These are phyloP conservation scores for Amylocarpus encephaloides DNA, from an alignment of 2,329 filamentous ascomycete species.

Conservation along the genomic window DNA sequence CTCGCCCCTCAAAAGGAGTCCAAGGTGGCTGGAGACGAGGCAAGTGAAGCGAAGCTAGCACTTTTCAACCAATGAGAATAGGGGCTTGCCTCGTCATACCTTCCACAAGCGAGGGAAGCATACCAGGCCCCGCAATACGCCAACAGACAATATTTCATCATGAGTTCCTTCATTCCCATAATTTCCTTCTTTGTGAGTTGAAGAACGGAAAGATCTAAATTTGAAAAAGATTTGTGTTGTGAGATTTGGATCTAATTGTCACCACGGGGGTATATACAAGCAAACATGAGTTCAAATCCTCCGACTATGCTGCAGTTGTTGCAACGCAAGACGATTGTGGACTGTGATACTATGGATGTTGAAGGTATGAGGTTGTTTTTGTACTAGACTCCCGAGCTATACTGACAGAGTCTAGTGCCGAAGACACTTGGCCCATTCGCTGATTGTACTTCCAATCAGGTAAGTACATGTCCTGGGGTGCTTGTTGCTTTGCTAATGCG, in stretches of 20 bases:
- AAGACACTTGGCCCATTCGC: constrained; percentile 41
- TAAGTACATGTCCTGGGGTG: constrained; percentile 19
- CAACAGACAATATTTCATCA: no score
- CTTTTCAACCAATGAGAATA: no score
- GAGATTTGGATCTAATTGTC: neutral
- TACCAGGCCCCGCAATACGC: no score
- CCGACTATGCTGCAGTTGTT: constrained; percentile 38
- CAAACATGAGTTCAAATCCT: neutral
- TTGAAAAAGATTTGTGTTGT: neutral
- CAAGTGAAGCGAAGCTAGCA: no score
- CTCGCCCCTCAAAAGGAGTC: no score
- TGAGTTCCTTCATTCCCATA: no score
- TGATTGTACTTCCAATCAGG: constrained; percentile 51
- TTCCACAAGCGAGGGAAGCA: no score
- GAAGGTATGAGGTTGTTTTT: constrained; percentile 32
- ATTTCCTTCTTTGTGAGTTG: no score
- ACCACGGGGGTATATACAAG: neutral
- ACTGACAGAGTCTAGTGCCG: constrained; percentile 33
- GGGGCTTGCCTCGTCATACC: no score
- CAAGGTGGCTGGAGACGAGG: no score
- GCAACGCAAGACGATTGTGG: constrained; percentile 39
- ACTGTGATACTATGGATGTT: constrained; percentile 46
- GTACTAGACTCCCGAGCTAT: neutral
- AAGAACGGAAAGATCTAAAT: neutral
- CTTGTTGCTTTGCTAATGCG: neutral